Percentiles rank a stretch among this genome's conserved stretches.
Evolutionary conservation across 306 rosid genomes (phyloP).

Genomic region (Sindora glabra): DNA sequence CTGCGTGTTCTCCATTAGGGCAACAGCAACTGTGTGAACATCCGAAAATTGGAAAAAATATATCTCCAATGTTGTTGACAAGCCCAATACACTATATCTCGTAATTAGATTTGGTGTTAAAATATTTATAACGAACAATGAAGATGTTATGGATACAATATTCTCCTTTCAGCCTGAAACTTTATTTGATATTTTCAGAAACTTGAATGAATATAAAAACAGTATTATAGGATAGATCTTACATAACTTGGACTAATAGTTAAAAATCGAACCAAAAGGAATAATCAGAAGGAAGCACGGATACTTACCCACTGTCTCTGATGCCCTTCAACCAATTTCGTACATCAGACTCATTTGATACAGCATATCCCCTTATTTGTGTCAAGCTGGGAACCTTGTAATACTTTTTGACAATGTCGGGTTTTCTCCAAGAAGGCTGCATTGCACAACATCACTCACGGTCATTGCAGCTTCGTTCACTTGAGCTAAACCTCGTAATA

Average conservation of each 20-base stretch:
- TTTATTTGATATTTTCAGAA: background rate
- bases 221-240: background rate
- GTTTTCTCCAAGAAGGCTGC: conserved; percentile 83
- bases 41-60: conserved; percentile 68
- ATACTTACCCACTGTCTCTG: conserved; percentile 88
- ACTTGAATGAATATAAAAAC: background rate
- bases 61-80: conserved; percentile 79
- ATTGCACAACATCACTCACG: conserved; percentile 69
- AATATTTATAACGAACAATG: conserved; percentile 2
- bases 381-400: conserved; percentile 42
- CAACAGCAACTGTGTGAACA: conserved; percentile 54
- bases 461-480: conserved; percentile 83
- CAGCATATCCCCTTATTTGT: conserved; percentile 54
- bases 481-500: conserved; percentile 62
- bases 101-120: conserved; percentile 15
- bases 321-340: conserved; percentile 93
- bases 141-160: conserved; percentile 6
- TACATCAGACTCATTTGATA: conserved; percentile 61
- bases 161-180: too few species aligned
- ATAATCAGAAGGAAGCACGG: background rate
- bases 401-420: conserved; percentile 55
- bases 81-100: conserved; percentile 88
- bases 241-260: background rate
- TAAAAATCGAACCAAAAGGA: too few species aligned
- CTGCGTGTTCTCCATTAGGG: conserved; percentile 82